Evolutionary conservation across 495 filamentous ascomycete species (phyloP).

Genomic region (Lasiosphaeriaceae sp.): DNA sequence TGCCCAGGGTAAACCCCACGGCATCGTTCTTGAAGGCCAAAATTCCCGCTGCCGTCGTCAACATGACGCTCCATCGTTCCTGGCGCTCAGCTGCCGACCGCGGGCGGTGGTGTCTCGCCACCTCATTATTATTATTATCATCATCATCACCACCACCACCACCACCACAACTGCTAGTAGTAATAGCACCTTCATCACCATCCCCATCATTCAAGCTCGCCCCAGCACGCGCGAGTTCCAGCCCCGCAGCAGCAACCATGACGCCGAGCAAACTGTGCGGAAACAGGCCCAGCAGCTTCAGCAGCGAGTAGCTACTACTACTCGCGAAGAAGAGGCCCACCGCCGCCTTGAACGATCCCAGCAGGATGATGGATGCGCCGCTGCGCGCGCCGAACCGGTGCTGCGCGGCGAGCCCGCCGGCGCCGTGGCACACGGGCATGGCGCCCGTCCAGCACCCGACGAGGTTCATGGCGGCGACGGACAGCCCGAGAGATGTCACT

Average conservation of each 20-base stretch:
- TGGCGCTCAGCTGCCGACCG: conserved; percentile 57
- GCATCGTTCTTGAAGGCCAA: conserved; percentile 88
- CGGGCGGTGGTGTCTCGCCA: too few species aligned
- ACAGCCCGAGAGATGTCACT: conserved; percentile 70
- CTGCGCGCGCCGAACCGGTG: conserved; percentile 87
- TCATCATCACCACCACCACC: too few species aligned
- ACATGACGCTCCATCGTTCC: conserved; percentile 80
- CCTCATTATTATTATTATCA: too few species aligned
- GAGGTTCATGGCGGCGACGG: conserved; percentile 79
- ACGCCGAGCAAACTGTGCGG: conserved; percentile 73
- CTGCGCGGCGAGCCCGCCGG: conserved; percentile 84
- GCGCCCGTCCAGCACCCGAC: conserved; percentile 84
- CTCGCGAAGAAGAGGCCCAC: conserved; percentile 59
- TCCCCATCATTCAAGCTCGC: conserved; percentile 75
- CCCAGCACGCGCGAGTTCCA: conserved; percentile 81
- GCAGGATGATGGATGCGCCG: conserved; percentile 73
- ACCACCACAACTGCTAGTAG: too few species aligned
- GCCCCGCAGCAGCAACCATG: conserved; percentile 82
- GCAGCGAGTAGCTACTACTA: conserved; percentile 50
- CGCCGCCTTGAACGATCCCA: conserved; percentile 71
- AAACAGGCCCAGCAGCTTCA: conserved; percentile 65
- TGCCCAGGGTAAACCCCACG: conserved; percentile 77
- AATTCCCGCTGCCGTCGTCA: conserved; percentile 74
- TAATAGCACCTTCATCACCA: conserved; percentile 39
- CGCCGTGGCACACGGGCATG: conserved; percentile 95